These are phyloP conservation scores for Plectosphaerella cucumerina DNA, from an alignment of 2,329 filamentous ascomycete species.

Conservation along the genomic window DNA sequence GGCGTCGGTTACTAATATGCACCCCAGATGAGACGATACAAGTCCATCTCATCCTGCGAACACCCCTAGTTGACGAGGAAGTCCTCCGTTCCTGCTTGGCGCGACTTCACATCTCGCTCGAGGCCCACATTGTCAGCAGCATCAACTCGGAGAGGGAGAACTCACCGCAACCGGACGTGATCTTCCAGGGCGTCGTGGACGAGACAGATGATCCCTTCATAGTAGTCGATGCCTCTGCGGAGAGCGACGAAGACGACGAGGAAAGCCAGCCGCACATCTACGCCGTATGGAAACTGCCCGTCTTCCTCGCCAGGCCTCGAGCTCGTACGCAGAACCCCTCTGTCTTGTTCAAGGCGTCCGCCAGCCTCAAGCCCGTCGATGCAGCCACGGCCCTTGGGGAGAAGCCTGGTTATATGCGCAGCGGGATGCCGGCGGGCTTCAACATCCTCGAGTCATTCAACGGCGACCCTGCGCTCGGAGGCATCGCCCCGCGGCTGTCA, in stretches of 20 bases:
- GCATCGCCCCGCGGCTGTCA: constrained; percentile 63
- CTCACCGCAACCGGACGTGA: constrained; percentile 50
- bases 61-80: constrained; percentile 54
- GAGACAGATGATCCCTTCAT: constrained; percentile 47
- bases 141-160: constrained; percentile 42
- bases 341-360: constrained; percentile 60
- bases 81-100: constrained; percentile 55
- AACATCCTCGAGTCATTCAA: constrained; percentile 76
- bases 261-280: constrained; percentile 38
- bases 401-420: constrained; percentile 63
- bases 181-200: constrained; percentile 52
- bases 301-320: constrained; percentile 55
- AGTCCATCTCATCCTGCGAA: constrained; percentile 64
- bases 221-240: constrained; percentile 37
- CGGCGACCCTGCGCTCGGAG: constrained; percentile 58
- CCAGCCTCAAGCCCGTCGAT: constrained; percentile 52
- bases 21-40: constrained; percentile 66
- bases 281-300: constrained; percentile 56
- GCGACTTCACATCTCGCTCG: constrained; percentile 61
- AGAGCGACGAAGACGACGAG: constrained; percentile 18
- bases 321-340: constrained; percentile 63
- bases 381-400: constrained; percentile 29
- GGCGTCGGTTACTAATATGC: constrained; percentile 20
- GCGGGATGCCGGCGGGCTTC: constrained; percentile 63
- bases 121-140: constrained; percentile 61